These are phyloP conservation scores for Macrolepiota fuliginosa DNA, from an alignment of 768 basidiomycete genomes.

Conservation along the genomic window DNA sequence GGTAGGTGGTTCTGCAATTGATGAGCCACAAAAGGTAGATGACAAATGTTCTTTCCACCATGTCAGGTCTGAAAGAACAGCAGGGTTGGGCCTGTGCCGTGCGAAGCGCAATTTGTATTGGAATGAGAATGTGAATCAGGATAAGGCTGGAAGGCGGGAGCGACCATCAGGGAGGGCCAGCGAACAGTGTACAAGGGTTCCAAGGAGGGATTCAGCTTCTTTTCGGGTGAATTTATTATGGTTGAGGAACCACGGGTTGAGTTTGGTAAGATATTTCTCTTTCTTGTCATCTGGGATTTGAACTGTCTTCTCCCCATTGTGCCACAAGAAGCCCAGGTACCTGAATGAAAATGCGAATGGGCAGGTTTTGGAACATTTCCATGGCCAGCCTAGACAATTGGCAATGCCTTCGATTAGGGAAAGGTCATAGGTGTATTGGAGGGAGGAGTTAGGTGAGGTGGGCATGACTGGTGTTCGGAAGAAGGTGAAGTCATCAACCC, in stretches of 20 bases:
- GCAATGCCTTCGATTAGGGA: slow-evolving; percentile 14
- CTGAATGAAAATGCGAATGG: slow-evolving; percentile 25
- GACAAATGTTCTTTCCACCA: slow-evolving; percentile 30
- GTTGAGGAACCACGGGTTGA: too few species aligned
- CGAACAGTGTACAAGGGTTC: slow-evolving; percentile 34
- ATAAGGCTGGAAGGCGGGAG: slow-evolving; percentile 27
- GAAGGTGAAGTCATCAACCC: slow-evolving; percentile 30
- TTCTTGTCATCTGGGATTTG: slow-evolving; percentile 24
- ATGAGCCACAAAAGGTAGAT: slow-evolving; percentile 1
- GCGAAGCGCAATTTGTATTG: slow-evolving; percentile 13
- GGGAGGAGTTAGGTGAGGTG: not conserved
- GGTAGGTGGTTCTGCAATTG: slow-evolving; percentile 10
- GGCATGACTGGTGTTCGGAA: slow-evolving; percentile 14
- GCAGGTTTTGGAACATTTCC: slow-evolving; percentile 27
- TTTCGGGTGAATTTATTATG: slow-evolving; percentile 14
- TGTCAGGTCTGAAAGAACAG: slow-evolving; percentile 22
- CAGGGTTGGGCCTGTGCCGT: slow-evolving; percentile 12
- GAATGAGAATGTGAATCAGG: slow-evolving; percentile 25
- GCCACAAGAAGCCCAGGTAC: slow-evolving; percentile 39
- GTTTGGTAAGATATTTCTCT: too few species aligned
- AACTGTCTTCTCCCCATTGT: slow-evolving; percentile 25
- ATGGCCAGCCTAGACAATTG: slow-evolving; percentile 31
- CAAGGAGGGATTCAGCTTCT: slow-evolving; percentile 25
- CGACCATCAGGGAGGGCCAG: slow-evolving; percentile 28
- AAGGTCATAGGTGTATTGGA: slow-evolving; percentile 1